These are phyloP conservation scores for Cardiospermum halicacabum DNA, from an alignment of 345 rosid genomes.

Conservation along the genomic window DNA sequence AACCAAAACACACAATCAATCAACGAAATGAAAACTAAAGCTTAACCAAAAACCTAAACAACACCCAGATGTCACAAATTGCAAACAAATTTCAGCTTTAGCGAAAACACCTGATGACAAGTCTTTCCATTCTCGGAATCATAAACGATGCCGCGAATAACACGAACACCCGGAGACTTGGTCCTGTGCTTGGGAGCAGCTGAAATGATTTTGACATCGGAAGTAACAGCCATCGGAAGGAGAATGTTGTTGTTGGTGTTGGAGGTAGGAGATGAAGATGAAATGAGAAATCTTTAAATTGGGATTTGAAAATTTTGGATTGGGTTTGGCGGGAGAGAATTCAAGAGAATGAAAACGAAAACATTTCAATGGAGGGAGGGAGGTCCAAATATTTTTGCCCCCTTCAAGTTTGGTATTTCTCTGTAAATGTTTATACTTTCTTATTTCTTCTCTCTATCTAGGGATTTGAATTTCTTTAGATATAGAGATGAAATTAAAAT, in stretches of 20 bases:
- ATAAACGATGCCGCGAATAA: constrained; percentile 41
- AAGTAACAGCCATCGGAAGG: constrained; percentile 22
- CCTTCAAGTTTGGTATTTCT: too few relatives aligned
- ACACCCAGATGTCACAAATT: too few relatives aligned
- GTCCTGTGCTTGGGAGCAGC: constrained; percentile 16
- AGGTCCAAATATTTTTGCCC: too few relatives aligned
- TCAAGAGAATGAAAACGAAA: too few relatives aligned
- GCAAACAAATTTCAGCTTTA: too few relatives aligned
- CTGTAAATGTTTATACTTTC: too few relatives aligned
- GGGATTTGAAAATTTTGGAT: background rate
- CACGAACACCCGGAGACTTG: constrained; percentile 44
- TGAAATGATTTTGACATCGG: background rate
- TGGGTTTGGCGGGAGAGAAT: too few relatives aligned
- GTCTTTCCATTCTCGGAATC: constrained; percentile 62
- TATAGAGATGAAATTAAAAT: too few relatives aligned
- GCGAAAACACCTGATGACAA: constrained; percentile 68
- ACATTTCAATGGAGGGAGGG: too few relatives aligned
- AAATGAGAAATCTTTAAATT: background rate
- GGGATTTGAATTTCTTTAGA: too few relatives aligned
- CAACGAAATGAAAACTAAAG: background rate
- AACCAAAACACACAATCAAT: background rate
- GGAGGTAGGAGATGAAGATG: background rate
- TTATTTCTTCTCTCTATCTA: too few relatives aligned
- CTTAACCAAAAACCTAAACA: background rate
- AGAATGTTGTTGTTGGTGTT: background rate